Percentiles rank a stretch among this genome's conserved stretches.
These are phyloP conservation scores for Eimeria acervulina DNA, from an alignment of 169 alveolate genomes.

Conservation along the genomic window DNA sequence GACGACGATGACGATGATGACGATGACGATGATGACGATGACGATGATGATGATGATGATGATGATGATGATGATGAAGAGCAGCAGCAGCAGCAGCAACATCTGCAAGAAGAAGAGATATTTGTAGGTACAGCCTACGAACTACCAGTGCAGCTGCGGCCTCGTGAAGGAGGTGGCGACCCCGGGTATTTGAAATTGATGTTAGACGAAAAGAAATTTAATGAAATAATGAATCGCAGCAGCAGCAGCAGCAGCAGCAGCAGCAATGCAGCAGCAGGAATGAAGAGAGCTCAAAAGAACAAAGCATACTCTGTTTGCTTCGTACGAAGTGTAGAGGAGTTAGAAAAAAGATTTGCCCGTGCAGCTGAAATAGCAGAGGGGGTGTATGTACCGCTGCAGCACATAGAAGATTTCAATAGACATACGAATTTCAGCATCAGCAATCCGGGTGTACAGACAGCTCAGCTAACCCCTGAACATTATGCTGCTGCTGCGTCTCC, in stretches of 20 bases:
- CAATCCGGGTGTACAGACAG: slow-evolving; percentile 50
- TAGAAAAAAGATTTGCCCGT: neutral
- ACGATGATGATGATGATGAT: neutral
- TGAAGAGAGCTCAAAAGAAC: neutral
- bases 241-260: neutral
- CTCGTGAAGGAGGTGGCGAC: slow-evolving; percentile 45
- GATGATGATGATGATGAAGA: slow-evolving; percentile 13
- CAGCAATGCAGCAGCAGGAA: too few relatives aligned
- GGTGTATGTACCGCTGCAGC: slow-evolving; percentile 49
- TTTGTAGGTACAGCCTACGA: slow-evolving; percentile 17
- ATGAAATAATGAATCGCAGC: neutral
- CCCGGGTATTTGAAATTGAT: slow-evolving; percentile 51
- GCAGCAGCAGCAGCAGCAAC: neutral
- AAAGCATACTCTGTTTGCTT: slow-evolving; percentile 41
- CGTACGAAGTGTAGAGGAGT: neutral
- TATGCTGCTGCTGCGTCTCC: neutral
- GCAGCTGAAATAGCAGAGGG: slow-evolving; percentile 71
- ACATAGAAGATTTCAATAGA: slow-evolving; percentile 57
- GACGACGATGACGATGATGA: slow-evolving; percentile 13
- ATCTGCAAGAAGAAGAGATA: neutral
- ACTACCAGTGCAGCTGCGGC: slow-evolving; percentile 56
- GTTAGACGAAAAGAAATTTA: slow-evolving; percentile 37
- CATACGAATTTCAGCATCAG: slow-evolving; percentile 17
- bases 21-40: neutral
- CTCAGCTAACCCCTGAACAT: slow-evolving; percentile 23